Base-by-base conservation (phyloP, 2,329 filamentous ascomycete genomes). In the Colletotrichum sp. region DNA sequence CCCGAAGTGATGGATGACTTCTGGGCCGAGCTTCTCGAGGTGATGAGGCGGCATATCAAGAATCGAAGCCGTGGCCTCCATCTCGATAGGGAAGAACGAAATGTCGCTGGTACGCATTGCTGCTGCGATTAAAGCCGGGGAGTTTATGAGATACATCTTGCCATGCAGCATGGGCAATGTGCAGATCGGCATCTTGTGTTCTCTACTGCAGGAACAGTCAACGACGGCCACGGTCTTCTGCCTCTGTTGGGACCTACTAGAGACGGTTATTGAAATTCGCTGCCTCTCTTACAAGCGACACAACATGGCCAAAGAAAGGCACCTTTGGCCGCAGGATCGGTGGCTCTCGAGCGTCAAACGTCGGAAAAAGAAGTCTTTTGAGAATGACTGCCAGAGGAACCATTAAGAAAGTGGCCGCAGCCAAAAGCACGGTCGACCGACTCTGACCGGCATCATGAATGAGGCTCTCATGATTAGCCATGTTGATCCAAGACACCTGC, bases 301-400 rank as follows among this genome's bases (percentile, higher is more conserved):
- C 79, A 24, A 89, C 81, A 76, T 90, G 88, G 3, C 88, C 88
- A 55, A 89, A 77, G 34, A 86, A 80, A 1, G 88, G 88, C 39
- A 90, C 82, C 18, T 60, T 81, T 1, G 86, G 81, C 28, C 83
- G 83, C 28, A 89, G 32, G 0, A 85, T 72, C 5, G 87, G 86
- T 10, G 88, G 88, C 72, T 90, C 88, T 64, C 82, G 80, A 10
- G 84, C 79, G 63, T 85, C 81, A 9, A 81, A 67, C 4, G 32
- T 52, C 5, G 72, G 72, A 12, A 63, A 76, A 39, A 76, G 26
- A 15, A 76, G 18, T 15, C 34, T 69, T n/a, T 68, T 69, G n/a
- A 76, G 21, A 16, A 69, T 8, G 26, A 76, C 28, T 7, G 18
- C 15, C 9, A 64, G 28, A 44, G 71, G 71, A 16, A 69, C 16